Evolutionary conservation across 352 stramenopile species (phyloP), one percentile per base, ranked within the genome.

Genomic region (Phytophthora ramorum): DNA sequence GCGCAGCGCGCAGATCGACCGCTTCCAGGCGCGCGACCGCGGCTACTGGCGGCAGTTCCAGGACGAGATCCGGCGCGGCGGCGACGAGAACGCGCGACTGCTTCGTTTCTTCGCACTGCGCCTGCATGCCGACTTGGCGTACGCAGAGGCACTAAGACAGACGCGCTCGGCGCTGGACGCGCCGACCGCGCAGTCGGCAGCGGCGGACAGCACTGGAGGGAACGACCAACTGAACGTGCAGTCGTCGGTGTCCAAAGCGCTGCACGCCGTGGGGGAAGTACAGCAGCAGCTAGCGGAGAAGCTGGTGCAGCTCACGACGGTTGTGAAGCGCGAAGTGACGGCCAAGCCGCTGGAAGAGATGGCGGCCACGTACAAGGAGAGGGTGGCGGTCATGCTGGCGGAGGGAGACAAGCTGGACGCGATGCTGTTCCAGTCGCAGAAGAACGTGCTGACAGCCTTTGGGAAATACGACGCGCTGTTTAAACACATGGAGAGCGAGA

Each of bases 271-370:
- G 8, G 84, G 79, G 10, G 83, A 95, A 61, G 76, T 86, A 26
- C 87, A 95, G 72, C 83, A 92, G 63, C 81, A 92, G 69, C 54
- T 92, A 16, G 79, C 79, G 8, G 85, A 95, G 19, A 95, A 95
- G 66, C 46, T 93, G 20, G 68, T 86, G 51, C 85, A 92, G 57
- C 83, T 93, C n/a, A 82, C 84, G 16, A 88, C 71, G 19, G 78
- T 88, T 2, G 65, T 95, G 51, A 87, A 89, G 50, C 70, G 85
- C 13, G 87, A 95, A 60, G 85, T 95, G 17, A 67, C 87, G 13
- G 53, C 65, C 1, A 82, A 83, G 9, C 84, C 80, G n/a, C 63
- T 95, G 5, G 83, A 93, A 1, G 85, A 95, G 44, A 93, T 95
- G 81, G 64, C 77, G 8, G 52, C 66, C 9, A 92, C 72, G 13